A percentile compares a stretch with the other conserved stretches of the same genome.
phyloP scores from a whole-genome alignment of 345 rosid species.

The Lepidium africanum region DNA sequence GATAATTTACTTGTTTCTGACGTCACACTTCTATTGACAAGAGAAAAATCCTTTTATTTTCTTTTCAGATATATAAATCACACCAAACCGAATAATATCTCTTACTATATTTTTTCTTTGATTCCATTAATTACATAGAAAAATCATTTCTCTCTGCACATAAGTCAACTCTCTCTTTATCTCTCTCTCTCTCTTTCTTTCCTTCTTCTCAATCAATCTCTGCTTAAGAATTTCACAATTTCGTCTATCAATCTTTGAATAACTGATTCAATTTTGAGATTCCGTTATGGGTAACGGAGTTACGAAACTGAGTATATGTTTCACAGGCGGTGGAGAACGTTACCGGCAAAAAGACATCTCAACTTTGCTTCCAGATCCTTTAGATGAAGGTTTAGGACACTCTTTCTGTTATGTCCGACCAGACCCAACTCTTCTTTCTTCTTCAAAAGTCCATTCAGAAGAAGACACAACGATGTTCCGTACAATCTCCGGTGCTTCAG shows the following conservation, averaged over 20 bases:
- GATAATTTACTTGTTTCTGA: constrained; percentile 10
- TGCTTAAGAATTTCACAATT: not conserved
- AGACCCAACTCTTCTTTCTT: constrained; percentile 42
- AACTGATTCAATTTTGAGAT: not conserved
- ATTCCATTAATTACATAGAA: constrained; percentile 1
- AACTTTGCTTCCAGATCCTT: constrained; percentile 38
- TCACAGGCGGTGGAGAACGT: constrained; percentile 41
- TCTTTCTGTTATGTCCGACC: constrained; percentile 85
- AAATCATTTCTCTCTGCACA: not conserved
- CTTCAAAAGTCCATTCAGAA: constrained; percentile 71
- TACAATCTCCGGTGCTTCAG: constrained; percentile 88
- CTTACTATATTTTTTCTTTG: not conserved
- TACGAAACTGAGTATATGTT: constrained; percentile 63
- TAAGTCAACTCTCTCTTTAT: constrained; percentile 60
- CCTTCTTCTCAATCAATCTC: constrained; percentile 8
- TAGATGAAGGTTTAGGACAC: constrained; percentile 82
- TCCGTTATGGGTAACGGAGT: constrained; percentile 66
- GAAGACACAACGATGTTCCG: constrained; percentile 68
- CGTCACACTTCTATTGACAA: constrained; percentile 8
- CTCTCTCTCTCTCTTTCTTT: not conserved
- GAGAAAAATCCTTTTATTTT: not conserved
- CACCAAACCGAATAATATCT: constrained; percentile 17
- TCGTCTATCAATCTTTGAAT: constrained; percentile 1
- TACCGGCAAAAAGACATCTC: constrained; percentile 39
- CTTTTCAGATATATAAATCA: not conserved